Percentiles rank a stretch among this genome's conserved stretches.
These are phyloP conservation scores for Iris pallida DNA, from an alignment of 116 monocot genomes.

Conservation along the genomic window DNA sequence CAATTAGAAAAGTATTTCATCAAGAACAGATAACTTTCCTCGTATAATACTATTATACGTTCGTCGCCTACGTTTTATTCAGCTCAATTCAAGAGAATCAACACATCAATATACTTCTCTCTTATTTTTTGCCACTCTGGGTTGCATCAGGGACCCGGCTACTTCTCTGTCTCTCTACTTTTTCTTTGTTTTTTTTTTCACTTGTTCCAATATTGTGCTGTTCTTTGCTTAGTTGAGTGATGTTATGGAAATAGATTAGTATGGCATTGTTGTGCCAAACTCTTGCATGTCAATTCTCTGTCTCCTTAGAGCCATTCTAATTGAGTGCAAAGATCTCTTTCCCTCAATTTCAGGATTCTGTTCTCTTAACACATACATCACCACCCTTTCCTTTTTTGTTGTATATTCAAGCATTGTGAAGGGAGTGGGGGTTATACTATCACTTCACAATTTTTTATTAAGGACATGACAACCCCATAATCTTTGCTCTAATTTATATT, in stretches of 20 bases:
- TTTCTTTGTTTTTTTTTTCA: background rate
- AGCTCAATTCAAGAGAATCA: too few relatives aligned
- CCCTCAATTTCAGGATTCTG: slow-evolving; percentile 55
- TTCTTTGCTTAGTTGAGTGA: slow-evolving; percentile 6
- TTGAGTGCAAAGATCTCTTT: background rate
- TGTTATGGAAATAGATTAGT: slow-evolving; percentile 19
- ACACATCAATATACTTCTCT: too few relatives aligned
- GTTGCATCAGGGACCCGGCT: slow-evolving; percentile 13
- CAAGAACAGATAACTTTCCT: too few relatives aligned
- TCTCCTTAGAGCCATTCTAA: slow-evolving; percentile 21
- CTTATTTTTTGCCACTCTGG: slow-evolving; percentile 12
- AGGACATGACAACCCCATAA: too few relatives aligned
- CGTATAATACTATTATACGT: too few relatives aligned
- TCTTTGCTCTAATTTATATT: too few relatives aligned
- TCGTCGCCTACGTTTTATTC: too few relatives aligned
- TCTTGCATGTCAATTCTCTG: slow-evolving; percentile 34
- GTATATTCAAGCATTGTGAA: slow-evolving; percentile 1
- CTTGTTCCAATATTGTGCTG: slow-evolving; percentile 5
- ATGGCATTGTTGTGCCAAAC: slow-evolving; percentile 4
- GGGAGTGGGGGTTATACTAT: background rate
- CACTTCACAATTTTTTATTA: background rate
- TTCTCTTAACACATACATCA: slow-evolving; percentile 28
- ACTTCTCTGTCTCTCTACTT: slow-evolving; percentile 10
- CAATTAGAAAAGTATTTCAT: too few relatives aligned
- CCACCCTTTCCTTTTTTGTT: slow-evolving; percentile 11